Percentiles rank a stretch among this genome's conserved stretches.
Evolutionary conservation across 1,284 basidiomycete genomes (phyloP).

Genomic region (Puccinia horiana): DNA sequence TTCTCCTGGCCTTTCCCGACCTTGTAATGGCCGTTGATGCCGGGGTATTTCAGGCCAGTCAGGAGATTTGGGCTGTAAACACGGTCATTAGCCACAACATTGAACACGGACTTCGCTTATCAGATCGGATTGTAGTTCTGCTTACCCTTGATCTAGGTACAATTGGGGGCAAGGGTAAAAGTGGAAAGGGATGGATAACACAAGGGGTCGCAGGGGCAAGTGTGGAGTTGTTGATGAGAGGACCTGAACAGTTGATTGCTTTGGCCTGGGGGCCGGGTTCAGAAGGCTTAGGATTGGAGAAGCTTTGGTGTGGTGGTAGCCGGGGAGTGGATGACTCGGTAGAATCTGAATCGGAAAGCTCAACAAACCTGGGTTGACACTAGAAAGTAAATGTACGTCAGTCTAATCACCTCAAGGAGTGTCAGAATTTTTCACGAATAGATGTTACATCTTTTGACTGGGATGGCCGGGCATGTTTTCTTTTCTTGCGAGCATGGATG

Average conservation of each 20-base stretch:
- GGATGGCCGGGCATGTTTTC: neutral
- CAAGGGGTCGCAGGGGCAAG: neutral
- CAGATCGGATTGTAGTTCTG: neutral
- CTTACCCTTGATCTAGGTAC: constrained; percentile 8
- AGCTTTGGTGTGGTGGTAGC: neutral
- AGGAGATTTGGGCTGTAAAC: constrained; percentile 29
- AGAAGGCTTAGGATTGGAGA: neutral
- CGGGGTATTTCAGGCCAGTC: constrained; percentile 19
- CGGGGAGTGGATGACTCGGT: neutral
- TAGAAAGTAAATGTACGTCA: neutral
- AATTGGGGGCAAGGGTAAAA: neutral
- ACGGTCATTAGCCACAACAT: neutral
- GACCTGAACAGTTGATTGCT: neutral
- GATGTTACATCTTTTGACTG: neutral
- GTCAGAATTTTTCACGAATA: neutral
- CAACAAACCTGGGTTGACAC: neutral
- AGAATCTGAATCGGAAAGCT: neutral
- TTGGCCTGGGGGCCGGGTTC: neutral
- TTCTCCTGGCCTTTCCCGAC: constrained; percentile 39
- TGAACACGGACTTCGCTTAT: neutral
- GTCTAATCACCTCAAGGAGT: neutral
- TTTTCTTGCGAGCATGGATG: neutral
- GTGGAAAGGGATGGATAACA: neutral
- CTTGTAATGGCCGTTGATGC: constrained; percentile 32
- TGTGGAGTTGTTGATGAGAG: neutral